Conservation (phyloP, 2,329 filamentous ascomycete genomes). For the Aspergillus latus region DNA sequence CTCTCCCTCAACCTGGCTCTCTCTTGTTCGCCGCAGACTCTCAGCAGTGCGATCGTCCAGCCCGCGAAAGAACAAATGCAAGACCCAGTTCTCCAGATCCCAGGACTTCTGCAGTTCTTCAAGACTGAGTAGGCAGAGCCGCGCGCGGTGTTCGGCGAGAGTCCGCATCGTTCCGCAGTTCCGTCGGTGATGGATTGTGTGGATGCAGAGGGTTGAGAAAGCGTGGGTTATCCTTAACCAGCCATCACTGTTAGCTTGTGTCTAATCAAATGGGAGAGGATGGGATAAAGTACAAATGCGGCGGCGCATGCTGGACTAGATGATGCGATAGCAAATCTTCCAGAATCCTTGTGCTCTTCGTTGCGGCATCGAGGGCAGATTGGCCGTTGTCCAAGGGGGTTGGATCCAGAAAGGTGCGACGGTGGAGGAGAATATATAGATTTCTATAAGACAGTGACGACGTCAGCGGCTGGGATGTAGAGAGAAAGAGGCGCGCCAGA, state of each 20-base stretch:
- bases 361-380: slow-evolving; percentile 48
- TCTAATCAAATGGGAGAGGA: neutral
- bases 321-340: slow-evolving; percentile 50
- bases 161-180: slow-evolving; percentile 40
- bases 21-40: slow-evolving; percentile 29
- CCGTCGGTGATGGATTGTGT: slow-evolving; percentile 46
- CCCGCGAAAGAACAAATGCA: slow-evolving; percentile 52
- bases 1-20: neutral
- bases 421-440: slow-evolving; percentile 48
- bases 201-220: slow-evolving; percentile 51
- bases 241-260: neutral
- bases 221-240: slow-evolving; percentile 46
- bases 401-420: slow-evolving; percentile 43
- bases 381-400: slow-evolving; percentile 32
- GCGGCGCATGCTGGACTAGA: slow-evolving; percentile 46
- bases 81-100: slow-evolving; percentile 52
- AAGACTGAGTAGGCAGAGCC: slow-evolving; percentile 50
- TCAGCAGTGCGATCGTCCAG: slow-evolving; percentile 48
- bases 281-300: slow-evolving; percentile 39
- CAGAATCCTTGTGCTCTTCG: slow-evolving; percentile 48
- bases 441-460: slow-evolving; percentile 32
- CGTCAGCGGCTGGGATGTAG: neutral
- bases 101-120: slow-evolving; percentile 52
- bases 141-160: slow-evolving; percentile 51
- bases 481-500: neutral